phyloP scores from a whole-genome alignment of 192 early-diverging fungal genomes.

The Coemansia sp. region DNA sequence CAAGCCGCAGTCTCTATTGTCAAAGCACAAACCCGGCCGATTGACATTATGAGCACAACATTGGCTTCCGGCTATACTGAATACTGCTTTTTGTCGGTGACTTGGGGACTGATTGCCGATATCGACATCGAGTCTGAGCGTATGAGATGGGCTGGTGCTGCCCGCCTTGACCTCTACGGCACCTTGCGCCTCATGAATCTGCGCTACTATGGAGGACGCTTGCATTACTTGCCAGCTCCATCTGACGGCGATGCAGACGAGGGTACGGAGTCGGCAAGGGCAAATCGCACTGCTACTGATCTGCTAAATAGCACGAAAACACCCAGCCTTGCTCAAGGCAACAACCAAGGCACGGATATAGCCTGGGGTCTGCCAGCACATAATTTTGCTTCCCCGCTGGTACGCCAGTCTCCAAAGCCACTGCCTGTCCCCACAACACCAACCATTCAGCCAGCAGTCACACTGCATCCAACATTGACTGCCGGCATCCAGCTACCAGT shows the following conservation, averaged over 20 bases:
- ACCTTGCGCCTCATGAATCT: conserved; percentile 58
- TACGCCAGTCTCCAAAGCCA: conserved; percentile 40
- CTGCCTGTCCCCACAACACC: conserved; percentile 10
- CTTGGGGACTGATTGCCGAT: conserved; percentile 61
- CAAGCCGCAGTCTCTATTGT: conserved; percentile 56
- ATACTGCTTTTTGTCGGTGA: conserved; percentile 56
- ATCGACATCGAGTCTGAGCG: conserved; percentile 63
- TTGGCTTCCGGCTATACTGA: conserved; percentile 41
- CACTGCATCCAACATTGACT: conserved; percentile 44
- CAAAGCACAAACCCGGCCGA: conserved; percentile 47
- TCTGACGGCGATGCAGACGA: background rate
- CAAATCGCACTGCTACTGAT: background rate
- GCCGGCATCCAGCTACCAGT: conserved; percentile 45
- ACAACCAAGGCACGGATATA: conserved; percentile 42
- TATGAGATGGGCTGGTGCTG: conserved; percentile 54
- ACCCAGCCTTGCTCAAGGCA: conserved; percentile 27
- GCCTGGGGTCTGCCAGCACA: conserved; percentile 48
- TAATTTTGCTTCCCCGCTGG: conserved; percentile 46
- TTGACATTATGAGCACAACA: conserved; percentile 60
- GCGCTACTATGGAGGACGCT: conserved; percentile 58
- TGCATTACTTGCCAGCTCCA: conserved; percentile 57
- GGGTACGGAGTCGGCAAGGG: background rate
- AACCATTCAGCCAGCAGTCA: conserved; percentile 41
- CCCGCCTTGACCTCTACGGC: conserved; percentile 48
- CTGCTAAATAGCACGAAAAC: conserved; percentile 7